These are phyloP conservation scores for Fusarium fracticaudum DNA, from an alignment of 2,329 filamentous ascomycete genomes.

Conservation along the genomic window DNA sequence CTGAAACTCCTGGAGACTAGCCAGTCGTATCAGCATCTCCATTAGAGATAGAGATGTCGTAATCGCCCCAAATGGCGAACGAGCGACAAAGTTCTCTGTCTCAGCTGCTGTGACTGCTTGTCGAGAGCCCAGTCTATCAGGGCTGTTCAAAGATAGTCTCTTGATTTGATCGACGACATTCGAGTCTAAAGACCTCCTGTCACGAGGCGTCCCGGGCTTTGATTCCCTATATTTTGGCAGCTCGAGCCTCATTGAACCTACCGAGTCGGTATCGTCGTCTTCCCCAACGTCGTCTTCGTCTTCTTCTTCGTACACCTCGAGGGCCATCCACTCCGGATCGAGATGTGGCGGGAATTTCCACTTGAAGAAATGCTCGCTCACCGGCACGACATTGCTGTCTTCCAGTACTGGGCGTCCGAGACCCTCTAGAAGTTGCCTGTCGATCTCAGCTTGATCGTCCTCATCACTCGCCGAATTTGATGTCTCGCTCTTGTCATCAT, in stretches of 20 bases:
- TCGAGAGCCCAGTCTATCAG: slow-evolving; percentile 2
- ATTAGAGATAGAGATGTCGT: slow-evolving; percentile 75
- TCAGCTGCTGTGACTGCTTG: slow-evolving; percentile 23
- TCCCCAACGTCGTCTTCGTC: slow-evolving; percentile 49
- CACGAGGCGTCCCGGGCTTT: slow-evolving; percentile 6
- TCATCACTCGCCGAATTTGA: slow-evolving; percentile 27
- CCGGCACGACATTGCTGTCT: neutral
- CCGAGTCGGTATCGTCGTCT: slow-evolving; percentile 59
- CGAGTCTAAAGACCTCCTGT: slow-evolving; percentile 48
- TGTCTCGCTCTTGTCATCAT: neutral
- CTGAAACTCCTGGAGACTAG: slow-evolving; percentile 90
- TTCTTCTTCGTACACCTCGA: slow-evolving; percentile 80
- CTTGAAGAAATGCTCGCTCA: neutral
- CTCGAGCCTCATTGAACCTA: slow-evolving; percentile 49
- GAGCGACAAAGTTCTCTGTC: slow-evolving; percentile 46
- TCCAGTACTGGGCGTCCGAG: slow-evolving; percentile 3
- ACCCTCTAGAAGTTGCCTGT: slow-evolving; percentile 54
- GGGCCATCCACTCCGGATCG: slow-evolving; percentile 90
- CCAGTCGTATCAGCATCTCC: slow-evolving; percentile 87
- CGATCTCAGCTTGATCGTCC: slow-evolving; percentile 55
- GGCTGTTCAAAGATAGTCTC: slow-evolving; percentile 49
- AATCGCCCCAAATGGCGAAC: slow-evolving; percentile 62
- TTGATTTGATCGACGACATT: slow-evolving; percentile 54
- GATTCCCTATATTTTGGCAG: slow-evolving; percentile 40
- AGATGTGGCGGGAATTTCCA: slow-evolving; percentile 72